Evolutionary conservation across 2,329 filamentous ascomycete genomes (phyloP), one percentile per base, ranked within the genome.

Genomic region (Apiospora pterosperma): DNA sequence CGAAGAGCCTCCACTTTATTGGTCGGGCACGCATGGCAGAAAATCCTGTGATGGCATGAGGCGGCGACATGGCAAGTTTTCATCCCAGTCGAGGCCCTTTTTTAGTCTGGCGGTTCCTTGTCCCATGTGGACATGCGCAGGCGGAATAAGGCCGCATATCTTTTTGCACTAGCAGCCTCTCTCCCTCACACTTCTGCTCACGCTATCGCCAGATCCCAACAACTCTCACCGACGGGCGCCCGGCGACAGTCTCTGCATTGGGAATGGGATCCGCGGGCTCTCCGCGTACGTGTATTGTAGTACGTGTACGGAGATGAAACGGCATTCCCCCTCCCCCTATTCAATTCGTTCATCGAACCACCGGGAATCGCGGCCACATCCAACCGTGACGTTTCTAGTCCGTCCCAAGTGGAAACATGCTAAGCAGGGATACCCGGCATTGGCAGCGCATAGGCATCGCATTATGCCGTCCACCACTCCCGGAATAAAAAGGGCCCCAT

Each of bases 81-180:
- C n/a, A n/a, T n/a, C n/a, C n/a, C n/a, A n/a, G n/a, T n/a, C n/a
- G n/a, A n/a, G n/a, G n/a, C n/a, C n/a, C n/a, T n/a, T n/a, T n/a
- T n/a, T n/a, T n/a, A 4, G 8, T 34, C 7, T 23, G 11, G 41
- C 41, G 4, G 21, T 10, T 11, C 21, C 41, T 10, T 12, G 48
- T 19, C 28, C 28, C 25, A 55, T 31, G 48, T 11, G 8, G 48
- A 16, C 25, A n/a, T 8, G 10, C 12, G 28, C 48, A 34, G 48
- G 48, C 48, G 48, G 48, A 55, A 55, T 10, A n/a, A n/a, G 48
- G 48, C 48, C 48, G 48, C 48, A 55, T 55, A n/a, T n/a, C n/a
- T n/a, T n/a, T n/a, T n/a, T n/a, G n/a, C n/a, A n/a, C n/a, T n/a
- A n/a, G n/a, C n/a, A n/a, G n/a, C n/a, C n/a, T n/a, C n/a, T n/a